Conservation (phyloP, 2,329 filamentous ascomycete genomes). For the Neoascochyta sp. region DNA sequence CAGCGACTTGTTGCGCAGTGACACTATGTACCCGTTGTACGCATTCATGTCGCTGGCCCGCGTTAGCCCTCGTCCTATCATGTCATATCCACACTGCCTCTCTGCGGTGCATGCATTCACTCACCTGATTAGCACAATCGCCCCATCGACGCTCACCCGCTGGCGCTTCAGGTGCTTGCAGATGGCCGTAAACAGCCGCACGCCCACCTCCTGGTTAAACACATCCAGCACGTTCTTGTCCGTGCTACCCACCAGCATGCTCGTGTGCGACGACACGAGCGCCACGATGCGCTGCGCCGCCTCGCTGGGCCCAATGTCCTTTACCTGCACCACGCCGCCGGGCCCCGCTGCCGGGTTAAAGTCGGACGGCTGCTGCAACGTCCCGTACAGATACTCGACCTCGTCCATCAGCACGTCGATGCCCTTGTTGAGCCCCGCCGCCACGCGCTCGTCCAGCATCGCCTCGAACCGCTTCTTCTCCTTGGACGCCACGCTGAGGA, state of each 20-base stretch:
- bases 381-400: constrained; percentile 91
- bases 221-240: constrained; percentile 98
- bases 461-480: constrained; percentile 99
- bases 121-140: constrained; percentile 79
- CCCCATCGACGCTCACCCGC: constrained; percentile 82
- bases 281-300: constrained; percentile 79
- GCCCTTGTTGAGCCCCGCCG: constrained; percentile 91
- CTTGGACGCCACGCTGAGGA: constrained; percentile 83
- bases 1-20: constrained; percentile 77
- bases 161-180: constrained; percentile 98
- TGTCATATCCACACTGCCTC: not conserved
- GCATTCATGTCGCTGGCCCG: constrained; percentile 79
- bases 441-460: constrained; percentile 95
- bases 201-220: constrained; percentile 95
- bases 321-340: constrained; percentile 32
- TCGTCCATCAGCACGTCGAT: constrained; percentile 99
- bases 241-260: constrained; percentile 89
- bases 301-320: constrained; percentile 68
- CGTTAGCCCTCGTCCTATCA: constrained; percentile 1
- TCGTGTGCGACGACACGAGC: constrained; percentile 82
- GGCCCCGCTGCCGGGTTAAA: constrained; percentile 68
- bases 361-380: constrained; percentile 79
- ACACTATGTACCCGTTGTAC: constrained; percentile 80
- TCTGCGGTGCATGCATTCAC: too few species aligned
- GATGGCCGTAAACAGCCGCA: constrained; percentile 83